Percentiles rank a stretch among this genome's conserved stretches.
Conservation (phyloP, 352 stramenopile species). For the Pythium utonaiense region DNA sequence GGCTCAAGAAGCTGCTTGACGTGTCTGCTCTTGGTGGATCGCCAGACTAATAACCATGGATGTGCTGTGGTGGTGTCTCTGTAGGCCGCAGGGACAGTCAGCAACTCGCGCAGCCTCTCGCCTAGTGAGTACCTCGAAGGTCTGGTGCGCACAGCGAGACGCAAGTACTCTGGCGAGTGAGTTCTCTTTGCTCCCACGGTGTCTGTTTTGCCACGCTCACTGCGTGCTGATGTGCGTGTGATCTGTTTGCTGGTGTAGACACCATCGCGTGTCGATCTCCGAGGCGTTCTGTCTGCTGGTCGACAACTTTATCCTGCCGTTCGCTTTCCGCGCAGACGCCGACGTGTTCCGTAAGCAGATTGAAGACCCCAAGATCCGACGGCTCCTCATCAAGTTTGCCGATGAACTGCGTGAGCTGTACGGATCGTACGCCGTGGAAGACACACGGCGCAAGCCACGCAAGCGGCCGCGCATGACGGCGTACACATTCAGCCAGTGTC, state of each 20-base stretch:
- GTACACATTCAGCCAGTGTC: conserved; percentile 58
- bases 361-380: conserved; percentile 60
- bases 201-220: no score
- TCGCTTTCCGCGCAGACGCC: conserved; percentile 65
- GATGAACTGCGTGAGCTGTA: conserved; percentile 63
- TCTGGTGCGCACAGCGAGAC: conserved; percentile 50
- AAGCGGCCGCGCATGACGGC: conserved; percentile 45
- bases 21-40: background rate
- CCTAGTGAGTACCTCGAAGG: conserved; percentile 66
- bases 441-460: conserved; percentile 14
- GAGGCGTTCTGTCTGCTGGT: conserved; percentile 74
- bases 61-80: conserved; percentile 23
- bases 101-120: conserved; percentile 37
- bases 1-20: conserved; percentile 7
- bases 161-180: conserved; percentile 64
- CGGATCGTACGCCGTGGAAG: conserved; percentile 45
- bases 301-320: conserved; percentile 71
- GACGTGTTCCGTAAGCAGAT: conserved; percentile 75
- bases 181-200: background rate
- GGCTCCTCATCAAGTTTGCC: conserved; percentile 54
- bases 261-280: conserved; percentile 62
- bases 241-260: conserved; percentile 16
- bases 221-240: no score
- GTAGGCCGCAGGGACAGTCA: conserved; percentile 26
- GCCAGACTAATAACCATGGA: background rate